These are phyloP conservation scores for Euphorbia pulcherrima DNA, from an alignment of 345 rosid species.

Conservation along the genomic window DNA sequence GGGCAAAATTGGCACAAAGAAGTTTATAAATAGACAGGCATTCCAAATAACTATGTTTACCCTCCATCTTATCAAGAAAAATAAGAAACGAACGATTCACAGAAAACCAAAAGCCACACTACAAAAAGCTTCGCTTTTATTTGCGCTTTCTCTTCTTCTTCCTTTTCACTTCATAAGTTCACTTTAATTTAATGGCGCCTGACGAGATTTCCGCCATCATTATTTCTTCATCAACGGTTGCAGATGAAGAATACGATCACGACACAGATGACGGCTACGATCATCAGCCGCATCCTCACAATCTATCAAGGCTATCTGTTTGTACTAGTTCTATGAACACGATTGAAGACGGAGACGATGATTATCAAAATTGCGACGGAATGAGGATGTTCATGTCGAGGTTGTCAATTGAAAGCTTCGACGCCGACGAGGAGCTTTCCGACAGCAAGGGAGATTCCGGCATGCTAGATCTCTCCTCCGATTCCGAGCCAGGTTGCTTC, in stretches of 20 bases:
- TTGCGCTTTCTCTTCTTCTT: not conserved
- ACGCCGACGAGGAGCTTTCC: slow-evolving; percentile 74
- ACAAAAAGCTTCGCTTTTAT: not conserved
- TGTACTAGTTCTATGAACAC: slow-evolving; percentile 62
- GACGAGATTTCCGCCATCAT: slow-evolving; percentile 36
- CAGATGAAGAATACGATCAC: slow-evolving; percentile 30
- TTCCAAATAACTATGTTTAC: slow-evolving; percentile 6
- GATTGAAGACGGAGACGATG: slow-evolving; percentile 39
- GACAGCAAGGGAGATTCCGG: slow-evolving; percentile 32
- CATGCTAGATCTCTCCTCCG: slow-evolving; percentile 37
- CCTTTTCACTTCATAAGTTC: not conserved
- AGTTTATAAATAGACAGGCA: not conserved
- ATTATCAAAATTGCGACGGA: slow-evolving; percentile 19
- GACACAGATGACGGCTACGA: slow-evolving; percentile 46
- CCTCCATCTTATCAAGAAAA: slow-evolving; percentile 16
- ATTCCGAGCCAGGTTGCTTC: slow-evolving; percentile 52
- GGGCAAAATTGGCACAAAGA: slow-evolving; percentile 14
- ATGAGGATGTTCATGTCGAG: slow-evolving; percentile 40
- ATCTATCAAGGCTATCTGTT: slow-evolving; percentile 66
- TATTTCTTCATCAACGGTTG: slow-evolving; percentile 26
- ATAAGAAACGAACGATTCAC: slow-evolving; percentile 21
- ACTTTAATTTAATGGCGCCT: slow-evolving; percentile 37
- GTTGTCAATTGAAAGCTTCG: slow-evolving; percentile 61
- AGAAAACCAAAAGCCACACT: slow-evolving; percentile 25
- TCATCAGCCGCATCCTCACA: slow-evolving; percentile 34